phyloP scores from a whole-genome alignment of 2,329 filamentous ascomycete species.

The Rutstroemia sp. region DNA sequence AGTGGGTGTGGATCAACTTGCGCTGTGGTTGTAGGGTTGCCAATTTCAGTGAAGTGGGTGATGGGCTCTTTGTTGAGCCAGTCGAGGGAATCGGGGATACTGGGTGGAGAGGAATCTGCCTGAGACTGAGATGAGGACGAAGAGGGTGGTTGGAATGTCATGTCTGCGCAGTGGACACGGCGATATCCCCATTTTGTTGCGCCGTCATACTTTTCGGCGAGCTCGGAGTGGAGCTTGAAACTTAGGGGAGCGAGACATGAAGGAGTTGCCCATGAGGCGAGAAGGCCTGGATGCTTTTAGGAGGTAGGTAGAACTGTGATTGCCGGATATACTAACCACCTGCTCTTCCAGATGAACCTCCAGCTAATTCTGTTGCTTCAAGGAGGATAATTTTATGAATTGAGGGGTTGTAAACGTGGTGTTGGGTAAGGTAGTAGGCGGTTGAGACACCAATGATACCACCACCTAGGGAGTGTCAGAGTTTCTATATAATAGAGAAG shows the following conservation, averaged over 20 bases:
- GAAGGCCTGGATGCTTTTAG: conserved; percentile 36
- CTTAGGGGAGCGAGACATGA: conserved; percentile 73
- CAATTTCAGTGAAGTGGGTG: not conserved
- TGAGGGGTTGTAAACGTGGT: conserved; percentile 67
- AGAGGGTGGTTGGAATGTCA: not conserved
- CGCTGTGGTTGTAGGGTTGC: not conserved
- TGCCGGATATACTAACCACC: conserved; percentile 46
- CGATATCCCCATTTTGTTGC: conserved; percentile 77
- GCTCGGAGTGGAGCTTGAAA: conserved; percentile 70
- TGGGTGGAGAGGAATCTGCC: too few relatives aligned
- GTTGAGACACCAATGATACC: conserved; percentile 84
- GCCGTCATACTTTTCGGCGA: conserved; percentile 73
- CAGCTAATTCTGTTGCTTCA: conserved; percentile 74
- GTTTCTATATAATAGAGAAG: not conserved
- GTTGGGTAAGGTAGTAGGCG: conserved; percentile 81
- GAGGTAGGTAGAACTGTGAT: not conserved
- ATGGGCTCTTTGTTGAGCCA: not conserved
- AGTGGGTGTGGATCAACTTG: not conserved
- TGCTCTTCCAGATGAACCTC: conserved; percentile 85
- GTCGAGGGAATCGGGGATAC: not conserved
- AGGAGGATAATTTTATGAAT: conserved; percentile 52
- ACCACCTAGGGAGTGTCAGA: conserved; percentile 41
- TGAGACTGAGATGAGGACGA: too few relatives aligned
- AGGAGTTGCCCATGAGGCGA: conserved; percentile 87
- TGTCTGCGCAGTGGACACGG: conserved; percentile 55